These are phyloP conservation scores for Cyclocybe aegerita DNA, from an alignment of 768 basidiomycete species.

Conservation along the genomic window DNA sequence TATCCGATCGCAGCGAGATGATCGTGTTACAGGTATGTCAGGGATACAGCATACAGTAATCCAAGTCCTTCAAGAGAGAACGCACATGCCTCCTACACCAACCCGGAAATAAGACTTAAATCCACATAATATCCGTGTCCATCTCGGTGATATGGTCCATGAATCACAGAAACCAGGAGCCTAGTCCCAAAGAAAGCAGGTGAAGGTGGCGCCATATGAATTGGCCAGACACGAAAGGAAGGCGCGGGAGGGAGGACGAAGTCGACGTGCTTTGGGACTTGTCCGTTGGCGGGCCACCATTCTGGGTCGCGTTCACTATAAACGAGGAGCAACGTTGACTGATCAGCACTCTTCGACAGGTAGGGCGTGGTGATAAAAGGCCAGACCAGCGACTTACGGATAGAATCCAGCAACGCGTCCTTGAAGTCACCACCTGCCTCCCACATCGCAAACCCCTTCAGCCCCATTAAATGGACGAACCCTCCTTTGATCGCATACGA, in stretches of 20 bases:
- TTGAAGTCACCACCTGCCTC: conserved; percentile 66
- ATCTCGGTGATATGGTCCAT: conserved; percentile 5
- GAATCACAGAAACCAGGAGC: conserved; percentile 2
- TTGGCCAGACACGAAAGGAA: conserved; percentile 5
- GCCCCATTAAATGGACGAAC: conserved; percentile 50
- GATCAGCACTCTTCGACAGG: not conserved
- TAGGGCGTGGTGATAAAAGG: not conserved
- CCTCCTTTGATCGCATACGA: conserved; percentile 64
- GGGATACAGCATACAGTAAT: not conserved
- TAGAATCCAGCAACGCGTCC: conserved; percentile 62
- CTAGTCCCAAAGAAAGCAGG: conserved; percentile 4
- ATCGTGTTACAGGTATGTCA: not conserved
- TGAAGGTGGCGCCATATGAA: conserved; percentile 9
- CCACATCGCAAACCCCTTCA: conserved; percentile 75
- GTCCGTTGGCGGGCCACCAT: conserved; percentile 13
- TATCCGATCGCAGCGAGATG: not conserved
- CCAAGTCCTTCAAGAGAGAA: too few species aligned
- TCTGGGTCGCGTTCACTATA: conserved; percentile 22
- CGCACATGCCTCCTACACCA: not conserved
- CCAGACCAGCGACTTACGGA: conserved; percentile 33
- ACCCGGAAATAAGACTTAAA: conserved; percentile 4
- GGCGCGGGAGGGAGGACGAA: conserved; percentile 1
- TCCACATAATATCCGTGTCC: conserved; percentile 10
- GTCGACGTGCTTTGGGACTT: not conserved
- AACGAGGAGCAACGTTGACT: conserved; percentile 2